phyloP scores from a whole-genome alignment of 225 moss, liverwort and hornwort species.

The Marchantia paleacea region DNA sequence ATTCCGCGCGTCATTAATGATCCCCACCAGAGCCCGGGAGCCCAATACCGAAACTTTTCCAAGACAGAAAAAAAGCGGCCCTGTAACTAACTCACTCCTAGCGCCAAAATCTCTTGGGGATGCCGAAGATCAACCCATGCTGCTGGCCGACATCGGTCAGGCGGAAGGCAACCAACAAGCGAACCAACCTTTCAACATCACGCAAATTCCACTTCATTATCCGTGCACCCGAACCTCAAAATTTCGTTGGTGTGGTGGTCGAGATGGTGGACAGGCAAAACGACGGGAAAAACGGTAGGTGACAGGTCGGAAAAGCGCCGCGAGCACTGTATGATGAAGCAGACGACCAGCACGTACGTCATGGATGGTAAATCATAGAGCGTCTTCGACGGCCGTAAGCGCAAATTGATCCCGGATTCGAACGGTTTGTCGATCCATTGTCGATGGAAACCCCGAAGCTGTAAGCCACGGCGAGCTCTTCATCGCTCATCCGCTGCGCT shows the following conservation, averaged over 20 bases:
- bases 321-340: background rate
- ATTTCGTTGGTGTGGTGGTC: background rate
- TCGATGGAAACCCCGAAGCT: background rate
- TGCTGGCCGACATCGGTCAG: constrained; percentile 9
- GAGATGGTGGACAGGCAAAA: background rate
- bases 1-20: background rate
- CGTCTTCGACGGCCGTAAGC: background rate
- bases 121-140: constrained; percentile 7
- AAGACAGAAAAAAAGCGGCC: background rate
- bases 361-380: background rate
- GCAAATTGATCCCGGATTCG: background rate
- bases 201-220: background rate
- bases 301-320: background rate
- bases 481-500: background rate
- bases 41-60: background rate
- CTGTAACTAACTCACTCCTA: background rate
- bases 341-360: background rate
- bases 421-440: constrained; percentile 25
- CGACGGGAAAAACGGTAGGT: background rate
- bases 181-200: background rate
- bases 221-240: constrained; percentile 5
- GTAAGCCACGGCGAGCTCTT: background rate
- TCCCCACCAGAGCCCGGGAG: background rate
- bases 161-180: background rate
- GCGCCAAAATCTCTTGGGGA: background rate